Percentiles rank a stretch among this genome's conserved stretches.
Evolutionary conservation across 257 asterid genomes (phyloP).

Genomic region (Rauvolfia tetraphylla): DNA sequence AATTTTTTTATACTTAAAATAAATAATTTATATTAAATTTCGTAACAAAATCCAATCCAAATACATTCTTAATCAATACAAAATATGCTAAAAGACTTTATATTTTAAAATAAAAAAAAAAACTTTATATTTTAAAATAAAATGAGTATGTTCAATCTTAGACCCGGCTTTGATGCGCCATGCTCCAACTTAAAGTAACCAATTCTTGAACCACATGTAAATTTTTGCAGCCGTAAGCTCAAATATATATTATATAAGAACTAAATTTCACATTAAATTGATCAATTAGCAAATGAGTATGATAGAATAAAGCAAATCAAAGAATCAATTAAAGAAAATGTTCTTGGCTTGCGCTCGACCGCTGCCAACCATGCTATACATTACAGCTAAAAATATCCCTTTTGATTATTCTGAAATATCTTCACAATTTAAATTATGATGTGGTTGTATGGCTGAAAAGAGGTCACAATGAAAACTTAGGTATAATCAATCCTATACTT

Average conservation of each 20-base stretch:
- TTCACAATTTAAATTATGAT: slow-evolving; percentile 37
- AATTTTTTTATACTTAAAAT: no score
- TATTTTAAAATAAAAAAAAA: no score
- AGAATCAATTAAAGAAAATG: slow-evolving; percentile 10
- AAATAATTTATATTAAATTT: no score
- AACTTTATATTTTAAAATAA: no score
- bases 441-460: slow-evolving; percentile 29
- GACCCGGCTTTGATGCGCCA: background rate
- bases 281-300: background rate
- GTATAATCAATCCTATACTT: slow-evolving; percentile 32
- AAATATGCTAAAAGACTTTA: no score
- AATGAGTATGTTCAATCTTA: background rate
- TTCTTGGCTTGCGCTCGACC: no score
- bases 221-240: background rate
- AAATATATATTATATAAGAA: background rate
- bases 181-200: background rate
- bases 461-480: slow-evolving; percentile 31
- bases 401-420: slow-evolving; percentile 32
- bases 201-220: background rate
- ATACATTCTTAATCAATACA: no score
- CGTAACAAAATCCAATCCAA: no score
- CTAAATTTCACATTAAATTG: background rate
- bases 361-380: slow-evolving; percentile 15
- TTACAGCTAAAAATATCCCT: slow-evolving; percentile 6
- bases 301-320: background rate